These are phyloP conservation scores for Aspergillus sojae DNA, from an alignment of 2,329 filamentous ascomycete genomes.

Conservation along the genomic window DNA sequence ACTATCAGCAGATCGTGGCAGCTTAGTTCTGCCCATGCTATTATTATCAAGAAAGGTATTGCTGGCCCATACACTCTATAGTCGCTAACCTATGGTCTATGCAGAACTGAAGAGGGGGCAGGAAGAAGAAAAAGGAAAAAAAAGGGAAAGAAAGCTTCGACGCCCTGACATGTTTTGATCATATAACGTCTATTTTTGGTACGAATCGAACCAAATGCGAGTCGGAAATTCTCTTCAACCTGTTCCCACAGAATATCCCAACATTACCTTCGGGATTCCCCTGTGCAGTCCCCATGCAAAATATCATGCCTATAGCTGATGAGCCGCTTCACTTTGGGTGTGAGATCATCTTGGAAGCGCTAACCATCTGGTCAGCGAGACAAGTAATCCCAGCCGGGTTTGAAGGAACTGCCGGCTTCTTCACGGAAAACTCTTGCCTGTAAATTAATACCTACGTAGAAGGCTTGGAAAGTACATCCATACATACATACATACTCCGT, in stretches of 20 bases:
- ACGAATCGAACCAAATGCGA: background rate
- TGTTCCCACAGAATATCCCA: background rate
- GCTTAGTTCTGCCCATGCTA: background rate
- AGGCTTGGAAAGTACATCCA: background rate
- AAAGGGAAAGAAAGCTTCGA: background rate
- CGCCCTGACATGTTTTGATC: background rate
- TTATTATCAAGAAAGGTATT: background rate
- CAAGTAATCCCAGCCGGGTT: background rate
- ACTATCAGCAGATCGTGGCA: background rate
- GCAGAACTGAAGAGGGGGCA: background rate
- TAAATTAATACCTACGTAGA: background rate
- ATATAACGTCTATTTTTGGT: constrained; percentile 3
- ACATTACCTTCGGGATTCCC: background rate
- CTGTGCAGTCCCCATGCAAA: background rate
- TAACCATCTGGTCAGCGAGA: background rate
- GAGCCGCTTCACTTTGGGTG: background rate
- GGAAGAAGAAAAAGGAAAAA: background rate
- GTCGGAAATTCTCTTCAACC: background rate
- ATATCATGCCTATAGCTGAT: background rate
- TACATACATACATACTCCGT: background rate
- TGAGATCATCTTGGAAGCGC: background rate
- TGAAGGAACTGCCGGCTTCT: constrained; percentile 1
- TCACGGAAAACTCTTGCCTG: background rate
- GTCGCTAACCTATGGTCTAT: background rate
- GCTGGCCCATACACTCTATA: background rate